Conservation (phyloP, 139 green algal genomes). For the Tetradesmus lagerheimii region DNA sequence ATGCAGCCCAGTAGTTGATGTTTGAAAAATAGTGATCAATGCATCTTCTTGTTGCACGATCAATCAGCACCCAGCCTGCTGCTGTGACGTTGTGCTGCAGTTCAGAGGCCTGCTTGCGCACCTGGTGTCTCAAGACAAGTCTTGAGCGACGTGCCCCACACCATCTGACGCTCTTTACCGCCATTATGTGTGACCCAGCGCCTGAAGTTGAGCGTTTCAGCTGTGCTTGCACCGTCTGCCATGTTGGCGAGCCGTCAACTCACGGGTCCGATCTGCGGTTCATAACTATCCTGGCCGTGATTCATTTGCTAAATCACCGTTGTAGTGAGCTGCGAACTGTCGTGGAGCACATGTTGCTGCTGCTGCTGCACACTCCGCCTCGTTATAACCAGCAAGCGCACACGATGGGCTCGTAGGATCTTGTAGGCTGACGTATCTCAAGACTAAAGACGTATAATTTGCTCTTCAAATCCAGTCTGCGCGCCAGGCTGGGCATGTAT, state of each 20-base stretch:
- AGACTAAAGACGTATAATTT: too few species aligned
- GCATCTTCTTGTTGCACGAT: background rate
- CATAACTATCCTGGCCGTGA: background rate
- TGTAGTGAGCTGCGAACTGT: background rate
- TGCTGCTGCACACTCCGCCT: background rate
- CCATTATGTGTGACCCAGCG: background rate
- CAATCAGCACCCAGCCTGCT: background rate
- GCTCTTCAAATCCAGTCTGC: too few species aligned
- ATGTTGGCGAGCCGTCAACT: background rate
- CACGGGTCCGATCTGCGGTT: background rate
- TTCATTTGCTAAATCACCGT: background rate
- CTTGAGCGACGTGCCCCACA: conserved; percentile 55
- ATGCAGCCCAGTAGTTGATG: background rate
- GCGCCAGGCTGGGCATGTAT: too few species aligned
- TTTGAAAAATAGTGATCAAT: background rate
- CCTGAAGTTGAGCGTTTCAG: background rate
- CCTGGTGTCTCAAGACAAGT: conserved; percentile 42
- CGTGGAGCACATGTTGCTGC: background rate
- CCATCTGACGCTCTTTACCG: conserved; percentile 42
- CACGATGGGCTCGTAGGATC: background rate
- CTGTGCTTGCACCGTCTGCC: background rate
- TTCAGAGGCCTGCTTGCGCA: background rate
- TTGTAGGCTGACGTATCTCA: too few species aligned
- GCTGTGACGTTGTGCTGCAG: background rate
- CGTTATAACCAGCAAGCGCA: background rate